Percentiles rank a stretch among this genome's conserved stretches.
phyloP scores from a whole-genome alignment of 345 rosid genomes.

The Combretum micranthum region DNA sequence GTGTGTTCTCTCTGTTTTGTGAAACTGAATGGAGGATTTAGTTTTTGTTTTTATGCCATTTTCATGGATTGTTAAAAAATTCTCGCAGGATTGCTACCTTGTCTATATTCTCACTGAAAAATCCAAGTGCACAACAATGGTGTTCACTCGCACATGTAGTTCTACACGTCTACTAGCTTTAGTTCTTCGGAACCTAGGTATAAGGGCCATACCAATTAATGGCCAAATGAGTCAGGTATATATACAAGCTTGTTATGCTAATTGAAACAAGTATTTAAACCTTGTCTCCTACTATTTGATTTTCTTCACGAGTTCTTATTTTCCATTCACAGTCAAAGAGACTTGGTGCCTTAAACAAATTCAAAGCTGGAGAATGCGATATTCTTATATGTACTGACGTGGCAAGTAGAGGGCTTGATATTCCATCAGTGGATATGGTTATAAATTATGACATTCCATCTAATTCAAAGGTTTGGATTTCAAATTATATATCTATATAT shows the following conservation, averaged over 20 bases:
- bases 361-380: conserved; percentile 91
- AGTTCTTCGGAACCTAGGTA: conserved; percentile 78
- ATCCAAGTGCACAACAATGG: conserved; percentile 78
- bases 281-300: not conserved
- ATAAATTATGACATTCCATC: conserved; percentile 92
- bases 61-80: not conserved
- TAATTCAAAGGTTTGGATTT: conserved; percentile 50
- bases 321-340: conserved; percentile 61
- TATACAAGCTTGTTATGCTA: not conserved
- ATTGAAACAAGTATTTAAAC: not conserved
- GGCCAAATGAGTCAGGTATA: conserved; percentile 94
- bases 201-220: conserved; percentile 90
- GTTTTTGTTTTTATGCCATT: conserved; percentile 2
- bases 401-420: conserved; percentile 98
- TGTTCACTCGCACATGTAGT: conserved; percentile 90
- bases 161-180: conserved; percentile 68
- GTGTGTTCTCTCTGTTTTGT: too few species aligned
- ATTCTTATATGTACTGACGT: conserved; percentile 92
- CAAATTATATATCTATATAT: not conserved
- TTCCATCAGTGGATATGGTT: conserved; percentile 93
- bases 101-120: conserved; percentile 67
- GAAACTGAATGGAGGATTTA: too few species aligned
- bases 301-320: not conserved
- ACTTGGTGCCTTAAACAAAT: conserved; percentile 88
- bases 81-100: conserved; percentile 86